Evolutionary conservation across 768 basidiomycete genomes (phyloP), one percentile per base, ranked within the genome.

Genomic region (Tricholoma sp.): DNA sequence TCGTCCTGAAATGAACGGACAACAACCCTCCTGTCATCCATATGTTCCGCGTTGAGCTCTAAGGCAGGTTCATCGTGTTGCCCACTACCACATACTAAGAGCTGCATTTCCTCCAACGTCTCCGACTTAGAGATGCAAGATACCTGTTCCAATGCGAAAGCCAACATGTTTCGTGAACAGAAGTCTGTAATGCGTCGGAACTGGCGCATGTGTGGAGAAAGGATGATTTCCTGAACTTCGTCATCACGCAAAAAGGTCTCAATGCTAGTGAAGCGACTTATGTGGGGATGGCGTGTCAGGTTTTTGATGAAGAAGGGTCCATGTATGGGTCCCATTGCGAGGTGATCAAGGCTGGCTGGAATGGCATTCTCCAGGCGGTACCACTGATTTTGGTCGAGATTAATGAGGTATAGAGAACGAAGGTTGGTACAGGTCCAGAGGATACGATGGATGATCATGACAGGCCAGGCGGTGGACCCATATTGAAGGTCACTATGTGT

Each of bases 251-350:
- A 69, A 61, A 64, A 71, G 16, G 71, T 71, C 12, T 67, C 61
- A 8, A 59, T 60, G 55, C 71, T 74, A n/a, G 72, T 73, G 58
- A 76, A 68, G 39, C 55, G 54, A 27, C 59, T 59, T 32, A 74
- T 55, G 12, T 50, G 58, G 11, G 67, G 69, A 9, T 47, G 45
- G 49, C 66, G 66, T 9, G 56, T 63, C 19, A 76, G 61, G n/a
- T 66, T 54, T 14, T 69, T 65, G 9, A 67, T 64, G 32, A 54
- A 59, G 45, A 74, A 66, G 8, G 68, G 55, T 8, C 74, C 74
- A 60, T 75, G 74, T 24, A 71, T 61, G 2, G 73, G 74, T 0
- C 72, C 76, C 32, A 75, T 61, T 11, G 65, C 61, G 14, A 76
- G 65, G 18, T 64, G 59, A 31, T 69, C 59, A 31, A 77, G 58